Percentiles rank a stretch among this genome's conserved stretches.
Conservation (phyloP, 2,329 filamentous ascomycete genomes). For the Aspergillus sojae region DNA sequence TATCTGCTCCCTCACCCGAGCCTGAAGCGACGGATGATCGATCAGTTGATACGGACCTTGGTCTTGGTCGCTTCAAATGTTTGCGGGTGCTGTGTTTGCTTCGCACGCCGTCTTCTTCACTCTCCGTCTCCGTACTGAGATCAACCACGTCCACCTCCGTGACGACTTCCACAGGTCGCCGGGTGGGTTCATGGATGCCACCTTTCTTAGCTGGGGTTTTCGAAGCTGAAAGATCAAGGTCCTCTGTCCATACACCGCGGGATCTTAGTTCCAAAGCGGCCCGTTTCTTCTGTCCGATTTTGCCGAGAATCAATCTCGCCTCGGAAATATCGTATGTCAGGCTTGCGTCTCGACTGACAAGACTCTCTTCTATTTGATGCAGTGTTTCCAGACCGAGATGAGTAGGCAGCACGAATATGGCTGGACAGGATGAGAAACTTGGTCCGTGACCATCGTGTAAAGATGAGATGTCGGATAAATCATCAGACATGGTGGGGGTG, state of each 20-base stretch:
- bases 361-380: slow-evolving; percentile 64
- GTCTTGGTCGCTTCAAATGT: slow-evolving; percentile 12
- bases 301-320: slow-evolving; percentile 74
- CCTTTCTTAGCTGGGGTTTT: slow-evolving; percentile 32
- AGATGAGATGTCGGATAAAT: neutral
- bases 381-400: slow-evolving; percentile 68
- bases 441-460: neutral
- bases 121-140: slow-evolving; percentile 36
- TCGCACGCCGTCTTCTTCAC: slow-evolving; percentile 25
- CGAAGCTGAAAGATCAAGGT: slow-evolving; percentile 19
- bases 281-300: slow-evolving; percentile 68
- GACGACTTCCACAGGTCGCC: neutral
- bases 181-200: slow-evolving; percentile 16
- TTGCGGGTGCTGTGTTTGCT: slow-evolving; percentile 15
- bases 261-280: slow-evolving; percentile 77
- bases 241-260: slow-evolving; percentile 59
- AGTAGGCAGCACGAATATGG: slow-evolving; percentile 72
- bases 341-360: slow-evolving; percentile 57
- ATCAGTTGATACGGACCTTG: neutral
- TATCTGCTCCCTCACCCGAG: slow-evolving; percentile 22
- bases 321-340: slow-evolving; percentile 73
- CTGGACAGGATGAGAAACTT: slow-evolving; percentile 51
- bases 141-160: slow-evolving; percentile 25
- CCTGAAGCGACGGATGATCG: neutral
- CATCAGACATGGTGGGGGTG: neutral